Conservation (phyloP, 495 filamentous ascomycete genomes). For the Penicillium mononematosum region DNA sequence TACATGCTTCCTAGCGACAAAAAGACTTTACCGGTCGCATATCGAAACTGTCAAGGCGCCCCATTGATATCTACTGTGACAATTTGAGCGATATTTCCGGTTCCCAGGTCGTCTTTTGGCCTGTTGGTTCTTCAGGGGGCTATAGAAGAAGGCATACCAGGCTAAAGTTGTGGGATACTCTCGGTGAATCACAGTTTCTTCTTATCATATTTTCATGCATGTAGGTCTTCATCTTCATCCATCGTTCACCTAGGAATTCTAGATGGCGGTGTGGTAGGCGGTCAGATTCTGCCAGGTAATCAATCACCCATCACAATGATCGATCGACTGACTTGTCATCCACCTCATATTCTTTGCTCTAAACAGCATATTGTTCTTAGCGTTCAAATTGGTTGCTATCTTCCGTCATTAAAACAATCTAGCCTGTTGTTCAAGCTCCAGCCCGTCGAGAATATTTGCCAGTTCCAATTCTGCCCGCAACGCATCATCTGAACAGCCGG, state of each 20-base stretch:
- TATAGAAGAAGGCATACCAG: not conserved
- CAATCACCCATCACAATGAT: slow-evolving; percentile 7
- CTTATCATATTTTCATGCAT: not conserved
- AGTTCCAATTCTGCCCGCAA: not conserved
- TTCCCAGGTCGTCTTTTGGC: not conserved
- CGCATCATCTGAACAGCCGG: not conserved
- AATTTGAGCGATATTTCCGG: not conserved
- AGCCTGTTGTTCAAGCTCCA: not conserved
- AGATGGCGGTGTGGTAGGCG: not conserved
- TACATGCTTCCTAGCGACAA: not conserved
- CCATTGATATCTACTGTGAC: not conserved
- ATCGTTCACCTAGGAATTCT: not conserved
- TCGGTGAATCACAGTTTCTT: not conserved
- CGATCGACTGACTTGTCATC: not conserved
- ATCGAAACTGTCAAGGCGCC: not conserved
- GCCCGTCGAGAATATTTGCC: not conserved
- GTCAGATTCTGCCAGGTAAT: not conserved
- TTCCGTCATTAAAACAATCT: not conserved
- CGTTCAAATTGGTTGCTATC: not conserved
- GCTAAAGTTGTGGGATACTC: not conserved
- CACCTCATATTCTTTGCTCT: not conserved
- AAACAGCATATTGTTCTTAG: slow-evolving; percentile 1
- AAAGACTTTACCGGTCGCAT: not conserved
- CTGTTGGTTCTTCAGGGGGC: not conserved
- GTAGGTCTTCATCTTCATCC: not conserved